A percentile compares a stretch with the other conserved stretches of the same genome.
phyloP scores from a whole-genome alignment of 768 basidiomycete species.

The Pholiota conissans region DNA sequence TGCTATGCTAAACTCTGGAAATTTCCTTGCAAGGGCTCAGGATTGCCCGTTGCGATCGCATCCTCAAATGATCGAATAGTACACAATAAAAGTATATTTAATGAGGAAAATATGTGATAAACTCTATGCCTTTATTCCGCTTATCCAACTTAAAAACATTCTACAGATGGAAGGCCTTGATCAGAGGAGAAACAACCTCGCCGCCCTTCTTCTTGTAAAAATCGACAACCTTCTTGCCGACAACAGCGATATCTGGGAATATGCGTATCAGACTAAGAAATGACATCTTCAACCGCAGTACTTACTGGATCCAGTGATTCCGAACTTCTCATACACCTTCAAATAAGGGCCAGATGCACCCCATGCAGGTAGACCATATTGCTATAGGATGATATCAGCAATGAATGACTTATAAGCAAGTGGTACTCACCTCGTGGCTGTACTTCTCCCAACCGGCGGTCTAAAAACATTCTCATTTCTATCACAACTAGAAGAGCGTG shows the following conservation, averaged over 20 bases:
- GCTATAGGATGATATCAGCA: slow-evolving; percentile 36
- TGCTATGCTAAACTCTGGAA: neutral
- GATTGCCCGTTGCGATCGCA: neutral
- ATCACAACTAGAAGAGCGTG: neutral
- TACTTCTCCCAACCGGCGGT: slow-evolving; percentile 89
- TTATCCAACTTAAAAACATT: slow-evolving; percentile 1
- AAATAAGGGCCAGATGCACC: slow-evolving; percentile 90
- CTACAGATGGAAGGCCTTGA: slow-evolving; percentile 59
- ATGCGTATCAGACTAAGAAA: slow-evolving; percentile 8
- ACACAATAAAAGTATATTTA: neutral
- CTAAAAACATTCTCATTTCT: slow-evolving; percentile 24
- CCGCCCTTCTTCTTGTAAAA: slow-evolving; percentile 85
- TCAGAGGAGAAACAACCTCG: slow-evolving; percentile 69
- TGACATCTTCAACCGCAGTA: slow-evolving; percentile 10
- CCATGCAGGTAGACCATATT: slow-evolving; percentile 75
- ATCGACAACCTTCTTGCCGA: slow-evolving; percentile 83
- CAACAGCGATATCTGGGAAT: slow-evolving; percentile 64
- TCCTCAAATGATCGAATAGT: neutral
- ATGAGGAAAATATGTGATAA: slow-evolving; percentile 2
- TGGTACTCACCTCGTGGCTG: slow-evolving; percentile 66
- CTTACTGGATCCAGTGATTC: slow-evolving; percentile 75
- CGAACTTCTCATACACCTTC: slow-evolving; percentile 90
- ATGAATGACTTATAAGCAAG: neutral
- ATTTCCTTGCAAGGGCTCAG: neutral
- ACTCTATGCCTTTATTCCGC: slow-evolving; percentile 9